phyloP scores from a whole-genome alignment of 495 filamentous ascomycete species.

The Extremus antarcticus region DNA sequence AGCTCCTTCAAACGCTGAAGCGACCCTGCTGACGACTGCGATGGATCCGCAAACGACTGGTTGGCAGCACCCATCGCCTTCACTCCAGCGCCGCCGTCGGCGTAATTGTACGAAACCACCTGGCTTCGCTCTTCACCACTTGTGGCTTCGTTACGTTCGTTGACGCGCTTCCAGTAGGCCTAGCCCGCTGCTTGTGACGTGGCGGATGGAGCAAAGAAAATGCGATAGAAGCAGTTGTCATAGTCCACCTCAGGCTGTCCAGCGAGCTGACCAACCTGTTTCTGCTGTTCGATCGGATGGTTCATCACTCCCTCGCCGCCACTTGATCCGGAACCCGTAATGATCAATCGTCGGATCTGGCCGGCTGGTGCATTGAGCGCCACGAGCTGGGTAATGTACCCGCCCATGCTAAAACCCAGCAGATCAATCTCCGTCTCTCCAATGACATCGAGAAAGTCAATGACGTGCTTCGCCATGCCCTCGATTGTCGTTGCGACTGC shows the following conservation, averaged over 20 bases:
- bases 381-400: conserved; percentile 19
- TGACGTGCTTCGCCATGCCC: conserved; percentile 25
- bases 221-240: background rate
- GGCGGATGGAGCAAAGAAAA: background rate
- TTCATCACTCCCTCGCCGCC: background rate
- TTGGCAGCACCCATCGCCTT: no score
- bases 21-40: no score
- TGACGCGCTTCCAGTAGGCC: background rate
- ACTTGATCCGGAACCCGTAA: conserved; percentile 11
- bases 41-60: no score
- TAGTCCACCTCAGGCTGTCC: background rate
- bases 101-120: background rate
- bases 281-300: background rate
- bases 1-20: no score
- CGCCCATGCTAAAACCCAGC: conserved; percentile 25
- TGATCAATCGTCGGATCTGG: conserved; percentile 15
- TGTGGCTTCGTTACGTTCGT: background rate
- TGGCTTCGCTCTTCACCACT: background rate
- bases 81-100: background rate
- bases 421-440: conserved; percentile 22
- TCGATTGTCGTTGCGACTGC: conserved; percentile 10
- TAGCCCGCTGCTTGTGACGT: background rate
- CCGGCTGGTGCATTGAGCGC: conserved; percentile 14
- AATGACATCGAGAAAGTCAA: conserved; percentile 19
- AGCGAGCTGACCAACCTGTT: background rate